A percentile compares a stretch with the other conserved stretches of the same genome.
phyloP scores from a whole-genome alignment of 306 rosid genomes.

The Aeschynomene evenia region DNA sequence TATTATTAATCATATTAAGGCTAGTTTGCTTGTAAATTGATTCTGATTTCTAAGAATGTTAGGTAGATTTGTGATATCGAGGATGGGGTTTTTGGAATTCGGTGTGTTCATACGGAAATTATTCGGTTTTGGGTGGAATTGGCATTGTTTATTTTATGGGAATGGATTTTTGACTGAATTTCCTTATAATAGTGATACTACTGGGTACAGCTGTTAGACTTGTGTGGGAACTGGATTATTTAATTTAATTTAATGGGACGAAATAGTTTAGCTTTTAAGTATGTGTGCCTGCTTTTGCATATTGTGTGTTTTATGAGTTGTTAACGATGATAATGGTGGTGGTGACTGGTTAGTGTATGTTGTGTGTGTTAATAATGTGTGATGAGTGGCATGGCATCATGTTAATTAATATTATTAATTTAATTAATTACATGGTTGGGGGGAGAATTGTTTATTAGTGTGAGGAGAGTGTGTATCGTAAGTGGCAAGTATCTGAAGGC shows the following conservation, averaged over 20 bases:
- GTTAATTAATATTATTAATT: neutral
- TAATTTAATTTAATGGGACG: neutral
- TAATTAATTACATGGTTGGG: too few relatives aligned
- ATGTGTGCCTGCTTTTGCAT: neutral
- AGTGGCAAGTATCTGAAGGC: constrained; percentile 25
- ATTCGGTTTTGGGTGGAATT: constrained; percentile 16
- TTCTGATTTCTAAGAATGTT: neutral
- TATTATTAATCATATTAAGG: neutral
- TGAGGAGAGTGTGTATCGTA: neutral
- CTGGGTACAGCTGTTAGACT: constrained; percentile 39
- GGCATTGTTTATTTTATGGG: constrained; percentile 5
- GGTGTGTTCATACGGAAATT: constrained; percentile 1
- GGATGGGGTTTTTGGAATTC: constrained; percentile 12
- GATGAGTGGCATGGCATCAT: neutral
- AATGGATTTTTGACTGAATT: constrained; percentile 26
- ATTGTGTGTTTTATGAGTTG: constrained; percentile 11
- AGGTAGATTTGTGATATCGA: neutral
- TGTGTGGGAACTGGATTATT: constrained; percentile 32
- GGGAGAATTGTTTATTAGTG: constrained; percentile 15
- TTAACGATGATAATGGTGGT: constrained; percentile 28
- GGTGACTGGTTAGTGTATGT: neutral
- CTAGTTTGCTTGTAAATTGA: neutral
- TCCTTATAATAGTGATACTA: neutral
- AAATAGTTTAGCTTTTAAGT: neutral
- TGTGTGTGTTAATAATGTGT: neutral